Percentiles rank a stretch among this genome's conserved stretches.
Conservation (phyloP, 73 alveolate species). For the Uronychia setigera region DNA sequence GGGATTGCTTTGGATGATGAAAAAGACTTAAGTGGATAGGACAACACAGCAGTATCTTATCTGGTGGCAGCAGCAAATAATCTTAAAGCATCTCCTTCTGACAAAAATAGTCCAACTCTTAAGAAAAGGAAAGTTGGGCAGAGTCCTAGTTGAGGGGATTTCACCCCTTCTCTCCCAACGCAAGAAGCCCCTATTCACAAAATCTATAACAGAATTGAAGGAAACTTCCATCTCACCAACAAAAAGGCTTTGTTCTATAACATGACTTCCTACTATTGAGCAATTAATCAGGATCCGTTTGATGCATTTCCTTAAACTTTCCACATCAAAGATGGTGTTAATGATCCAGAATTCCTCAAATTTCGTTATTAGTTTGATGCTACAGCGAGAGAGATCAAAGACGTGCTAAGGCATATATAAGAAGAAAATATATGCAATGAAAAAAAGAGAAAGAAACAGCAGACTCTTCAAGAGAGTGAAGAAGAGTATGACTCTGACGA, state of each 20-base stretch:
- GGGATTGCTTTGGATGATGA: background rate
- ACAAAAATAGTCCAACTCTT: background rate
- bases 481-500: background rate
- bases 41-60: background rate
- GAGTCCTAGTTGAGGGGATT: background rate
- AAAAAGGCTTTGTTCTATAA: conserved; percentile 59
- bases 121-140: background rate
- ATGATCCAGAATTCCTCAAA: conserved; percentile 41
- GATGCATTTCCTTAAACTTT: conserved; percentile 51
- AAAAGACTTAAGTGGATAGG: background rate
- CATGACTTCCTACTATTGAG: conserved; percentile 34
- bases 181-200: background rate
- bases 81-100: background rate
- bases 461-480: background rate
- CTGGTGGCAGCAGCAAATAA: background rate
- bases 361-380: conserved; percentile 4
- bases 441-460: background rate
- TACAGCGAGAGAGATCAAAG: background rate
- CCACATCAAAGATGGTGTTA: conserved; percentile 42
- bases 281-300: conserved; percentile 31
- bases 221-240: conserved; percentile 74
- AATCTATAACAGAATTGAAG: conserved; percentile 77
- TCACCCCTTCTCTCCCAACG: no score
- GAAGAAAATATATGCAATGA: background rate
- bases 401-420: background rate